A percentile compares a stretch with the other conserved stretches of the same genome.
phyloP scores from a whole-genome alignment of 2,329 filamentous ascomycete genomes.

The Arachnomyces sp. region DNA sequence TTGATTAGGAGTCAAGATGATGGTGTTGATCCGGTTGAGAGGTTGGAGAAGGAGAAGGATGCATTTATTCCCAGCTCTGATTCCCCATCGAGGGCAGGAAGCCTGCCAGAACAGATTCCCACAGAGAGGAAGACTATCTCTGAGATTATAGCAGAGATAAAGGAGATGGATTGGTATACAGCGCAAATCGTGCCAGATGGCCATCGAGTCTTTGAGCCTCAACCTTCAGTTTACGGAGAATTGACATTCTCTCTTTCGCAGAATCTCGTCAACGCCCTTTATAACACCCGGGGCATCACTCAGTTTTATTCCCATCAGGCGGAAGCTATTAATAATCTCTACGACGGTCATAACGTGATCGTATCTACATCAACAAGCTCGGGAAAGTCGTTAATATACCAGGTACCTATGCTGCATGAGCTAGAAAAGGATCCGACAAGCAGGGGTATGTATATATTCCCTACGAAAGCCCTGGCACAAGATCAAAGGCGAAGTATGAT shows the following conservation, averaged over 20 bases:
- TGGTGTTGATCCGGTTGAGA: conserved; percentile 57
- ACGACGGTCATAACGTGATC: conserved; percentile 78
- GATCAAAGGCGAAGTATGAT: conserved; percentile 85
- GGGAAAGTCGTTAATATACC: conserved; percentile 96
- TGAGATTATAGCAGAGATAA: conserved; percentile 79
- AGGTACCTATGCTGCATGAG: conserved; percentile 82
- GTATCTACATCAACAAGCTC: conserved; percentile 93
- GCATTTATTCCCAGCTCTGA: conserved; percentile 51
- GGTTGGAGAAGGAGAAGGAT: conserved; percentile 53
- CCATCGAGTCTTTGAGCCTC: conserved; percentile 81
- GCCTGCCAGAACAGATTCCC: conserved; percentile 65
- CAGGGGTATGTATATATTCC: conserved; percentile 95
- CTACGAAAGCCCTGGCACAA: conserved; percentile 91
- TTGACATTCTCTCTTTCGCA: conserved; percentile 83
- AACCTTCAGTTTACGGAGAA: conserved; percentile 73
- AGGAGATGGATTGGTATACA: conserved; percentile 76
- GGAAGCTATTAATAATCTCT: conserved; percentile 82
- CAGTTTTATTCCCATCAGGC: conserved; percentile 86
- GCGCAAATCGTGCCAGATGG: conserved; percentile 90
- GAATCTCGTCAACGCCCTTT: conserved; percentile 87
- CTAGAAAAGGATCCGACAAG: conserved; percentile 70
- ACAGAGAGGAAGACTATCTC: conserved; percentile 70
- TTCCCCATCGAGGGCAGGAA: conserved; percentile 35
- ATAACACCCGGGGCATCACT: conserved; percentile 81
- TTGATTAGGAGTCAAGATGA: conserved; percentile 63